These are phyloP conservation scores for Microcyclosporella mali DNA, from an alignment of 2,329 filamentous ascomycete genomes.

Conservation along the genomic window DNA sequence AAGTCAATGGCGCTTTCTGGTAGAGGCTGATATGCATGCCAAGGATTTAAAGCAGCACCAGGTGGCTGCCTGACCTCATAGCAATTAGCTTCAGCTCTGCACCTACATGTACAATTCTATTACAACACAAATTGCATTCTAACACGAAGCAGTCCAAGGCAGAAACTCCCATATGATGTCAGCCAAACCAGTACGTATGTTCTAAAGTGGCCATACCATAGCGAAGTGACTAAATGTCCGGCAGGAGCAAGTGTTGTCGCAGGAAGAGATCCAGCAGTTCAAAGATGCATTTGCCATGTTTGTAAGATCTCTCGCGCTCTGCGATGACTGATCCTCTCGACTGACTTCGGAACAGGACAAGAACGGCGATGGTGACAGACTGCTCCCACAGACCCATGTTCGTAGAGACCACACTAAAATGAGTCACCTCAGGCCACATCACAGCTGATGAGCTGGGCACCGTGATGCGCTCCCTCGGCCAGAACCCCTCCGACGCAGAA, in stretches of 20 bases:
- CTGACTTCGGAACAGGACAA: conserved; percentile 44
- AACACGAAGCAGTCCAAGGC: no score
- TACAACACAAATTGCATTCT: no score
- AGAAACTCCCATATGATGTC: no score
- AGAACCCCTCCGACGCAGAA: conserved; percentile 57
- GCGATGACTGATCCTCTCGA: conserved; percentile 2
- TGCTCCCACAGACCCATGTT: background rate
- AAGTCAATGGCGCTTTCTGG: no score
- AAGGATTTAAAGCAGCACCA: no score
- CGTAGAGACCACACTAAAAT: background rate
- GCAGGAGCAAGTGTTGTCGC: conserved; percentile 94
- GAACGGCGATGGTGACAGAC: conserved; percentile 48
- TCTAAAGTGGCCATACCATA: no score
- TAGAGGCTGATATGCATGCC: no score
- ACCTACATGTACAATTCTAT: no score
- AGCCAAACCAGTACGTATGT: no score
- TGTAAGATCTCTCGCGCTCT: conserved; percentile 57
- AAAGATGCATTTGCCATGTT: conserved; percentile 99
- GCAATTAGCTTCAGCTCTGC: no score
- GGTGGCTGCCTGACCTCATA: no score
- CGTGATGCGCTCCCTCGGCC: conserved; percentile 58
- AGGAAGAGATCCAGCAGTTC: conserved; percentile 99
- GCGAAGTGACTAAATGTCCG: no score
- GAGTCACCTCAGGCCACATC: conserved; percentile 48
- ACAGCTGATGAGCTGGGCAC: conserved; percentile 58